These are phyloP conservation scores for Sordaria brevicollis DNA, from an alignment of 495 filamentous ascomycete genomes.

Conservation along the genomic window DNA sequence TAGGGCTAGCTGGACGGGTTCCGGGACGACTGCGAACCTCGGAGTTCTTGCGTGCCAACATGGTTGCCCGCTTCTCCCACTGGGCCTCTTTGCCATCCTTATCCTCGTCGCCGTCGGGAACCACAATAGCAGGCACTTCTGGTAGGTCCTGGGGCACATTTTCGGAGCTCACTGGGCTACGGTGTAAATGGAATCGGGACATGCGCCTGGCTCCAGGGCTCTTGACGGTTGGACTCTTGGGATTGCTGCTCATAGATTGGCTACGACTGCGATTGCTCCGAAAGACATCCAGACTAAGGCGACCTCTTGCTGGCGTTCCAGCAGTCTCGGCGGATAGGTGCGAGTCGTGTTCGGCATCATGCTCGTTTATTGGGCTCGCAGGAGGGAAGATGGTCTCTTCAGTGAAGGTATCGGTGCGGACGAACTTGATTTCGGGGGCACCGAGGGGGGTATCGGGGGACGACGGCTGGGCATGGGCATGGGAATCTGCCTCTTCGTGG, in stretches of 20 bases:
- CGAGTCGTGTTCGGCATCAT: conserved; percentile 14
- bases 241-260: conserved; percentile 30
- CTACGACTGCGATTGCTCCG: conserved; percentile 40
- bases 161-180: conserved; percentile 50
- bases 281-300: conserved; percentile 20
- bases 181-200: conserved; percentile 60
- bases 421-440: conserved; percentile 68
- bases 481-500: conserved; percentile 32
- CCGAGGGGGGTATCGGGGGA: conserved; percentile 19
- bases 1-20: conserved; percentile 27
- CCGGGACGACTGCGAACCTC: conserved; percentile 30
- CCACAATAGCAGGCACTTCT: conserved; percentile 38
- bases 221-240: conserved; percentile 24
- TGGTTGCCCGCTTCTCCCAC: conserved; percentile 87
- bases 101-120: conserved; percentile 34
- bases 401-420: conserved; percentile 71
- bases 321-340: conserved; percentile 25
- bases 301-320: conserved; percentile 9
- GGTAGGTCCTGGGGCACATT: conserved; percentile 75
- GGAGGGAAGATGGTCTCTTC: conserved; percentile 69
- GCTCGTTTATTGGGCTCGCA: conserved; percentile 27
- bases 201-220: conserved; percentile 37
- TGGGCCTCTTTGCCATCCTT: conserved; percentile 32
- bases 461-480: conserved; percentile 21
- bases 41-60: conserved; percentile 62